These are phyloP conservation scores for Musa balbisiana DNA, from an alignment of 202 grass and related monocot species.

Conservation along the genomic window DNA sequence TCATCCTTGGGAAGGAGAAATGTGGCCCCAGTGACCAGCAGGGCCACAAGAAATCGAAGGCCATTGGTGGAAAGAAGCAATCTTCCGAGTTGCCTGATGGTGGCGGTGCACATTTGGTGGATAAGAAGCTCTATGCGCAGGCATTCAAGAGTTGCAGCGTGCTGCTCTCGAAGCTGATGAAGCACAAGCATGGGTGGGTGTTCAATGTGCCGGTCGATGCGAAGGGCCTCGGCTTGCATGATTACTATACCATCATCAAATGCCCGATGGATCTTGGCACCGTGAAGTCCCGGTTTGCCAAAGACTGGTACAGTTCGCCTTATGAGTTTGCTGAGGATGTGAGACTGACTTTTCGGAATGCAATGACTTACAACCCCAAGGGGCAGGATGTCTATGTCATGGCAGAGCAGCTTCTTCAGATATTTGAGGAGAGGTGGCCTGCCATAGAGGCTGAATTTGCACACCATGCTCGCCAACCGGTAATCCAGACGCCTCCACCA, in stretches of 20 bases:
- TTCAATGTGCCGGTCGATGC: conserved; percentile 88
- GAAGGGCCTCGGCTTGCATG: conserved; percentile 64
- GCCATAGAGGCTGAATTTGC: conserved; percentile 65
- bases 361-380: conserved; percentile 88
- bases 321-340: conserved; percentile 64
- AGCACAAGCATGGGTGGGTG: conserved; percentile 84
- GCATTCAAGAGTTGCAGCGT: conserved; percentile 63
- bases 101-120: not conserved
- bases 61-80: conserved; percentile 22
- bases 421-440: conserved; percentile 81
- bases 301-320: conserved; percentile 47
- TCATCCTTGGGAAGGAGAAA: conserved; percentile 6
- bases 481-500: conserved; percentile 50
- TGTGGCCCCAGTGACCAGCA: conserved; percentile 19
- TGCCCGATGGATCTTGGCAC: conserved; percentile 95
- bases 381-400: conserved; percentile 88
- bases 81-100: conserved; percentile 30
- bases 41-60: conserved; percentile 35
- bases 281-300: conserved; percentile 46
- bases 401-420: conserved; percentile 75
- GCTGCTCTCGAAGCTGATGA: conserved; percentile 71
- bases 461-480: conserved; percentile 34
- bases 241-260: conserved; percentile 73
- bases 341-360: conserved; percentile 76
- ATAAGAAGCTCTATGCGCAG: conserved; percentile 52